phyloP scores from a whole-genome alignment of 305 asterid species.

The Plantago coronopus region DNA sequence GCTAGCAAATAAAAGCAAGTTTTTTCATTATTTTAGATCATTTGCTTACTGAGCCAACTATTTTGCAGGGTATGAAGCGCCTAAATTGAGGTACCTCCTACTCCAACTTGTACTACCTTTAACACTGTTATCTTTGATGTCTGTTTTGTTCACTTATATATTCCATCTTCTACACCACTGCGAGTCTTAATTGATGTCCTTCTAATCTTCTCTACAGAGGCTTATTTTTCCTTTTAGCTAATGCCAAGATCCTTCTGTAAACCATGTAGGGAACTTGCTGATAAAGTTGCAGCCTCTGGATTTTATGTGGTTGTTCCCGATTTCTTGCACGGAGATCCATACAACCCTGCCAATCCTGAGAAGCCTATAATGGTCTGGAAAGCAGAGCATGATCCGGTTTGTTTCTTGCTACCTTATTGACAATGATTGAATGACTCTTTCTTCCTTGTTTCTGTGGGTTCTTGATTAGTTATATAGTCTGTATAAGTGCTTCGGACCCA shows the following conservation, averaged over 20 bases:
- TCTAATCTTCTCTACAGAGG: too few relatives aligned
- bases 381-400: conserved; percentile 45
- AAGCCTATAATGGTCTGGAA: conserved; percentile 40
- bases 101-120: conserved; percentile 12
- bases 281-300: conserved; percentile 61
- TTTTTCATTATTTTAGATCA: background rate
- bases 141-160: too few relatives aligned
- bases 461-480: background rate
- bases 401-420: conserved; percentile 23
- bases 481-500: background rate
- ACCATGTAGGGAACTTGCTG: conserved; percentile 51
- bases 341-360: conserved; percentile 30
- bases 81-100: conserved; percentile 47
- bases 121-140: background rate
- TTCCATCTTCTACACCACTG: too few relatives aligned
- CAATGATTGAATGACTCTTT: background rate
- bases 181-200: too few relatives aligned
- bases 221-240: background rate
- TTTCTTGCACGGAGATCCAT: conserved; percentile 56
- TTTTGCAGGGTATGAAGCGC: conserved; percentile 58
- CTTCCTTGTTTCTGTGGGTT: background rate
- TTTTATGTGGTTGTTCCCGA: conserved; percentile 68
- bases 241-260: conserved; percentile 6
- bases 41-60: conserved; percentile 13
- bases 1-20: too few relatives aligned